phyloP scores from a whole-genome alignment of 805 yeast genomes.

The Metschnikowia cerradonensis region DNA sequence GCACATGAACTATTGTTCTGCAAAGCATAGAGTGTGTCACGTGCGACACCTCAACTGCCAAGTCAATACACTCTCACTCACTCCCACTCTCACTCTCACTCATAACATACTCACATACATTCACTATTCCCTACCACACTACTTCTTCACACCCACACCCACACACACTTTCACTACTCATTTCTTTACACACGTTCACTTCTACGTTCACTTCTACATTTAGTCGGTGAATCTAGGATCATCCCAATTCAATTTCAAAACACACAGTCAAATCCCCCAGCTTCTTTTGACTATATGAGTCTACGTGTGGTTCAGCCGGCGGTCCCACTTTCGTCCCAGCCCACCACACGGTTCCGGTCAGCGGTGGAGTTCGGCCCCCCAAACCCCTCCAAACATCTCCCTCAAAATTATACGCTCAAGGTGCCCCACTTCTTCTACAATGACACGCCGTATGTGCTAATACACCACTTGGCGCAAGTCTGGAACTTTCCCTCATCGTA shows the following conservation, averaged over 20 bases:
- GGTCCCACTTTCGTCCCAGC: neutral
- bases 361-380: slow-evolving; percentile 9
- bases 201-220: too few relatives aligned
- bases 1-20: too few relatives aligned
- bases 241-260: neutral
- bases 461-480: slow-evolving; percentile 28
- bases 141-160: too few relatives aligned
- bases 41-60: too few relatives aligned
- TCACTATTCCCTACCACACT: too few relatives aligned
- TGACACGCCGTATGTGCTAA: slow-evolving; percentile 20
- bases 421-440: slow-evolving; percentile 11
- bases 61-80: too few relatives aligned
- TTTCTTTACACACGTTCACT: too few relatives aligned
- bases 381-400: neutral
- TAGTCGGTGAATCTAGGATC: too few relatives aligned
- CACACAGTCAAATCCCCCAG: neutral
- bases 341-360: slow-evolving; percentile 9
- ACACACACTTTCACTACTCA: too few relatives aligned
- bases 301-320: neutral
- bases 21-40: too few relatives aligned
- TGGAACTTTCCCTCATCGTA: slow-evolving; percentile 43
- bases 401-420: slow-evolving; percentile 7
- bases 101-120: too few relatives aligned
- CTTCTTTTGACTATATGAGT: neutral
- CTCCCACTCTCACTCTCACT: too few relatives aligned